A percentile compares a stretch with the other conserved stretches of the same genome.
These are phyloP conservation scores for Camillea tinctor DNA, from an alignment of 2,329 filamentous ascomycete genomes.

Conservation along the genomic window DNA sequence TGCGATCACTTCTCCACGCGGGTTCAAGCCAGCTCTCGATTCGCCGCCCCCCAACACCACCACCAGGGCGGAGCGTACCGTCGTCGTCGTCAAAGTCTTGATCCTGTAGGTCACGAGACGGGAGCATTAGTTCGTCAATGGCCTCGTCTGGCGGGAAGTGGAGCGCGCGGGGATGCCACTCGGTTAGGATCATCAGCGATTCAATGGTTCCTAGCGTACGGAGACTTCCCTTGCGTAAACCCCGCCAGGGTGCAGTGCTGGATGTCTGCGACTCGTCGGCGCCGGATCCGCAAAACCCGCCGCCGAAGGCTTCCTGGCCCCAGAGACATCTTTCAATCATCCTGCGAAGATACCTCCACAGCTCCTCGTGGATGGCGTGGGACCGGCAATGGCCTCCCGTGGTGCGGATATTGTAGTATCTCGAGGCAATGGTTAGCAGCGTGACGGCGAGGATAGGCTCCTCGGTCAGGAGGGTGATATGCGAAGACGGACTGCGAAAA, in stretches of 20 bases:
- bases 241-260: slow-evolving; percentile 68
- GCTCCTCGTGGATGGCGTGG: slow-evolving; percentile 88
- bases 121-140: slow-evolving; percentile 66
- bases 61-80: slow-evolving; percentile 41
- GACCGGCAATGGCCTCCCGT: slow-evolving; percentile 80
- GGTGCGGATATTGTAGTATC: slow-evolving; percentile 77
- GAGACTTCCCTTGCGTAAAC: slow-evolving; percentile 73
- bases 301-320: slow-evolving; percentile 94
- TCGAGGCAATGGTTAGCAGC: slow-evolving; percentile 84
- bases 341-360: slow-evolving; percentile 90
- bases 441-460: slow-evolving; percentile 93
- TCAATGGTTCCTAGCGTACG: slow-evolving; percentile 92
- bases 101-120: slow-evolving; percentile 53
- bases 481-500: slow-evolving; percentile 77
- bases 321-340: slow-evolving; percentile 96
- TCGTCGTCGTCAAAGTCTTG: slow-evolving; percentile 44
- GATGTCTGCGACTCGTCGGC: slow-evolving; percentile 61
- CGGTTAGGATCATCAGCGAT: slow-evolving; percentile 87
- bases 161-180: slow-evolving; percentile 93
- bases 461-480: slow-evolving; percentile 77
- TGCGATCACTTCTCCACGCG: slow-evolving; percentile 88
- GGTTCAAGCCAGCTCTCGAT: slow-evolving; percentile 97
- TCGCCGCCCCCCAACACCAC: slow-evolving; percentile 73
- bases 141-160: slow-evolving; percentile 87
- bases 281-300: slow-evolving; percentile 77